A percentile compares a stretch with the other conserved stretches of the same genome.
Conservation (phyloP, 1,284 basidiomycete genomes). For the Spongiforma sp. region DNA sequence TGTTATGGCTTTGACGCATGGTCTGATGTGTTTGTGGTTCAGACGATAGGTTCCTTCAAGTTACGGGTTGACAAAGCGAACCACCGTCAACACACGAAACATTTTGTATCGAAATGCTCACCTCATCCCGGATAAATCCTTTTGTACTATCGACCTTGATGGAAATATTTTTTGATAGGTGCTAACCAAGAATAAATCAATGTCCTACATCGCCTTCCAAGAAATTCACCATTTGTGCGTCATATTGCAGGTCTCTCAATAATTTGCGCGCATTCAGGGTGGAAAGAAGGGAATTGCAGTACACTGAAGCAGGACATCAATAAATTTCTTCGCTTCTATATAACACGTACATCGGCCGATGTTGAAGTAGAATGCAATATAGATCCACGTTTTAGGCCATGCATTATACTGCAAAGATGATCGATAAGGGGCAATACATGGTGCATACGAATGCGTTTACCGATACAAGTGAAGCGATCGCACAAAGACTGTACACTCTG, state of each 20-base stretch:
- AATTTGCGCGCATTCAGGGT: slow-evolving; percentile 51
- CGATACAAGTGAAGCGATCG: slow-evolving; percentile 49
- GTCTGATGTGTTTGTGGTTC: no score
- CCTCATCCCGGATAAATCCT: slow-evolving; percentile 36
- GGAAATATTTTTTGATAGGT: slow-evolving; percentile 36
- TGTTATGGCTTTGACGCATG: no score
- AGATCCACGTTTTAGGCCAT: slow-evolving; percentile 48
- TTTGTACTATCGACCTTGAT: slow-evolving; percentile 41
- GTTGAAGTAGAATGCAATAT: slow-evolving; percentile 55
- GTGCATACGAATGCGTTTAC: slow-evolving; percentile 30
- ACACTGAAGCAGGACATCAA: slow-evolving; percentile 38
- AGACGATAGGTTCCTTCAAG: not conserved
- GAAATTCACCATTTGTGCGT: slow-evolving; percentile 11
- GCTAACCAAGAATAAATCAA: slow-evolving; percentile 23
- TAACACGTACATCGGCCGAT: slow-evolving; percentile 49
- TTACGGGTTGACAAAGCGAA: no score
- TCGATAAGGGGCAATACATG: not conserved
- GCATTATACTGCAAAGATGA: slow-evolving; percentile 38
- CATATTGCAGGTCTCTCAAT: slow-evolving; percentile 31
- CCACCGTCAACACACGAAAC: no score
- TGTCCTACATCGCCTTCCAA: no score
- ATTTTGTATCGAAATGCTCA: slow-evolving; percentile 8
- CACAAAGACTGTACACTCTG: slow-evolving; percentile 36
- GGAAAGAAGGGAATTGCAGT: slow-evolving; percentile 54
- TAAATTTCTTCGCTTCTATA: not conserved